Conservation (phyloP, 1,284 basidiomycete species). For the Malassezia furfur region DNA sequence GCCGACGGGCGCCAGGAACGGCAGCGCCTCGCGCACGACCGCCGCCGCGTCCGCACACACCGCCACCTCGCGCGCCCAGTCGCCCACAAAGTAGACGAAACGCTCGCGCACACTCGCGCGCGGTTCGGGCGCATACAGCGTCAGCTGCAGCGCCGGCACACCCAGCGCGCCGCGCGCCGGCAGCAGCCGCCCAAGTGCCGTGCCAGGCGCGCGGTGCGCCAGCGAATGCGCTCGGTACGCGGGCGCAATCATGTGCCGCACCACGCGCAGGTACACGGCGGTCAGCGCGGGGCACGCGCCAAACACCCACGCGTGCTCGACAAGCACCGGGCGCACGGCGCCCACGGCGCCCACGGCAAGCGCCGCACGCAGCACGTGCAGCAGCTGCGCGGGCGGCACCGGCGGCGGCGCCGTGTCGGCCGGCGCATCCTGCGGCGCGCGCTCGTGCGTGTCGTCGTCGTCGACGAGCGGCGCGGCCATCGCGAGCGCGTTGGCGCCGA, state of each 20-base stretch:
- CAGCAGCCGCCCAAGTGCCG: not conserved
- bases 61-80: constrained; percentile 30
- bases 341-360: constrained; percentile 74
- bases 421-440: constrained; percentile 14
- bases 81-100: constrained; percentile 37
- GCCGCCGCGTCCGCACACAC: constrained; percentile 21
- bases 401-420: constrained; percentile 51
- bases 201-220: not conserved
- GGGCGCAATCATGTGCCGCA: constrained; percentile 34
- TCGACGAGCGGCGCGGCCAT: constrained; percentile 76
- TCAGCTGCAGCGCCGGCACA: constrained; percentile 20
- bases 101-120: constrained; percentile 19
- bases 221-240: constrained; percentile 21
- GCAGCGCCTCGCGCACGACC: constrained; percentile 26
- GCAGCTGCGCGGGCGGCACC: constrained; percentile 63
- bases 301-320: constrained; percentile 74
- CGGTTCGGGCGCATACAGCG: constrained; percentile 37
- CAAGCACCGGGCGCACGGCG: constrained; percentile 67
- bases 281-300: constrained; percentile 69
- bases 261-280: constrained; percentile 55
- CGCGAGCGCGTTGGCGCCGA: constrained; percentile 65
- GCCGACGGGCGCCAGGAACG: constrained; percentile 38
- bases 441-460: constrained; percentile 51
- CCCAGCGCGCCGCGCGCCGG: not conserved
- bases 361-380: constrained; percentile 68